Evolutionary conservation across 2,329 filamentous ascomycete genomes (phyloP).

Genomic region (Colletotrichum coccodes): DNA sequence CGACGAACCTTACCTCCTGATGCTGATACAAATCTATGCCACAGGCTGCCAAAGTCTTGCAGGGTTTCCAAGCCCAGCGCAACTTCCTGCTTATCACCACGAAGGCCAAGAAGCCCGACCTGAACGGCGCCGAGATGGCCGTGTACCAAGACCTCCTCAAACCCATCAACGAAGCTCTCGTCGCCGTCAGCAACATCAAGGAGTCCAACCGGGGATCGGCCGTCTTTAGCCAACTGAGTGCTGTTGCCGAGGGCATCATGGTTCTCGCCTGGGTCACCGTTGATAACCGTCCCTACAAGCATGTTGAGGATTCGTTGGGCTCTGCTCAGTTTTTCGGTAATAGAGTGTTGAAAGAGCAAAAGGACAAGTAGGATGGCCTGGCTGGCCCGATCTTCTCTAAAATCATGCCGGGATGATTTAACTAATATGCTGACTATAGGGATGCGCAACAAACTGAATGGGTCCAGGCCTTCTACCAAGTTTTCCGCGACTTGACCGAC

Average conservation of each 20-base stretch:
- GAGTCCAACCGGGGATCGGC: constrained; percentile 82
- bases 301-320: constrained; percentile 83
- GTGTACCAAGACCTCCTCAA: constrained; percentile 83
- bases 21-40: background rate
- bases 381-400: background rate
- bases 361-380: constrained; percentile 65
- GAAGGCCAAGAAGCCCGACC: constrained; percentile 91
- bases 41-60: constrained; percentile 62
- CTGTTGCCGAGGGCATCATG: constrained; percentile 90
- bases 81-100: constrained; percentile 89
- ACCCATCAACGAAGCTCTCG: constrained; percentile 85
- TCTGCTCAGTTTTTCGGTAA: constrained; percentile 96
- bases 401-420: constrained; percentile 14
- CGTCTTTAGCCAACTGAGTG: constrained; percentile 83
- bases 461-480: constrained; percentile 90
- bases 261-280: constrained; percentile 91
- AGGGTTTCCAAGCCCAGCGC: constrained; percentile 84
- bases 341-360: constrained; percentile 89
- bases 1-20: background rate
- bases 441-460: constrained; percentile 86
- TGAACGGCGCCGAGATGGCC: constrained; percentile 66
- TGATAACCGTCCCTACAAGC: constrained; percentile 83
- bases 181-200: constrained; percentile 81
- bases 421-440: constrained; percentile 54
- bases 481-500: constrained; percentile 84